Conservation (phyloP, 2,329 filamentous ascomycete genomes). For the Ophiostoma piceae region DNA sequence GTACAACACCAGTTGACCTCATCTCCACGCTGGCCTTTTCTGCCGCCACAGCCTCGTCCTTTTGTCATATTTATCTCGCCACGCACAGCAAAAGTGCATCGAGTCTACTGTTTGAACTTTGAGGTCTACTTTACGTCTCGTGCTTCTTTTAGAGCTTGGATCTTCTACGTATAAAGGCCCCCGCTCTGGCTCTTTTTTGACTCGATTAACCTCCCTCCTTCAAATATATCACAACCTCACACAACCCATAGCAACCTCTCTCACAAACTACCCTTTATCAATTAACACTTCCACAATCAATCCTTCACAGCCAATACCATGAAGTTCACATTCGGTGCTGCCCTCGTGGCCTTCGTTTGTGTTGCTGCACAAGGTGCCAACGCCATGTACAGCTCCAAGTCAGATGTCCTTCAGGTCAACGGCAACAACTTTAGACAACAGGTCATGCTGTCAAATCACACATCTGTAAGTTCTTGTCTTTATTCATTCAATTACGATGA, state of each 20-base stretch:
- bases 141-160: too few species aligned
- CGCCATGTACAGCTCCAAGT: constrained; percentile 37
- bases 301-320: not conserved
- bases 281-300: too few species aligned
- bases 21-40: constrained; percentile 45
- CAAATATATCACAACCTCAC: too few species aligned
- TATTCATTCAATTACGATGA: too few species aligned
- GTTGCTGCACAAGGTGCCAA: constrained; percentile 39
- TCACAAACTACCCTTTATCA: too few species aligned
- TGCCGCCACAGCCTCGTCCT: not conserved
- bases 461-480: constrained; percentile 59
- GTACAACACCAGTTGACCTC: not conserved
- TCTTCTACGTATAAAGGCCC: too few species aligned
- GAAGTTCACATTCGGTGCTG: constrained; percentile 28
- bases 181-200: not conserved
- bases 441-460: constrained; percentile 85
- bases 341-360: constrained; percentile 60
- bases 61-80: not conserved
- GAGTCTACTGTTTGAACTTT: not conserved
- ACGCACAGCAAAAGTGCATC: not conserved
- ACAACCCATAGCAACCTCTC: too few species aligned
- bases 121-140: not conserved
- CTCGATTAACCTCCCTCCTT: not conserved
- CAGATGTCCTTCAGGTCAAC: constrained; percentile 78
- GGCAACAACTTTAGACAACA: constrained; percentile 73